Base-by-base conservation (phyloP, 257 asterid species). In the Avicennia marina region DNA sequence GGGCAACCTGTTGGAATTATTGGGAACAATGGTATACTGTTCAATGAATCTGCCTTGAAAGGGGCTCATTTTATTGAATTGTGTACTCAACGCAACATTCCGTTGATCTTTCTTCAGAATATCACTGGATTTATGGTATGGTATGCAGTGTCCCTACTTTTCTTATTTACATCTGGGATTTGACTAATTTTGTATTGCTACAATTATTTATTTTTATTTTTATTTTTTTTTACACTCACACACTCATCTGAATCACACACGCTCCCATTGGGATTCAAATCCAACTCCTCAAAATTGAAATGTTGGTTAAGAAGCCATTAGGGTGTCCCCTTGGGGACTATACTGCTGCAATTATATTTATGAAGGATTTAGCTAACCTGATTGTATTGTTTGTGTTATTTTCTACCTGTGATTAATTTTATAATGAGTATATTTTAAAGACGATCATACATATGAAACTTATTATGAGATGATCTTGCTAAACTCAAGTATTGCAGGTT, bases 1-100 rank as follows among this genome's bases (percentile, higher is more conserved):
- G 97, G 98, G 50, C 95, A 91, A 70, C 95, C 87, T 31, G 95
- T 91, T 68, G 96, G 98, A 50, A 91, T 91, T 51, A 76, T 91
- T 72, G 98, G 95, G 72, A 91, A 89, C 70, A 91, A 91, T 49
- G 98, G 98, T 46, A 57, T 91, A 59, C 72, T 88, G 72, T 89
- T 91, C 79, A 86, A 86, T 60, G 98, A 88, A 67, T 91, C 98
- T 74, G 98, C 98, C 67, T 63, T 88, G 68, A 93, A 93, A 76
- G 98, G 98, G 60, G 81, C 97, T 19, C 98, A 93, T 73, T 93
- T 93, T 59, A 89, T 93, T 67, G 98, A 93, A 71, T 56, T 93
- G 60, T 93, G 98, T 68, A 63, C 87, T 66, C 97, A 91, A 57
- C 95, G 97, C 32, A 81, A 84, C 78, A 83, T 91, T 58, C 95